phyloP scores from a whole-genome alignment of 2,329 filamentous ascomycete genomes.

The Trichophyton mentagrophytes region DNA sequence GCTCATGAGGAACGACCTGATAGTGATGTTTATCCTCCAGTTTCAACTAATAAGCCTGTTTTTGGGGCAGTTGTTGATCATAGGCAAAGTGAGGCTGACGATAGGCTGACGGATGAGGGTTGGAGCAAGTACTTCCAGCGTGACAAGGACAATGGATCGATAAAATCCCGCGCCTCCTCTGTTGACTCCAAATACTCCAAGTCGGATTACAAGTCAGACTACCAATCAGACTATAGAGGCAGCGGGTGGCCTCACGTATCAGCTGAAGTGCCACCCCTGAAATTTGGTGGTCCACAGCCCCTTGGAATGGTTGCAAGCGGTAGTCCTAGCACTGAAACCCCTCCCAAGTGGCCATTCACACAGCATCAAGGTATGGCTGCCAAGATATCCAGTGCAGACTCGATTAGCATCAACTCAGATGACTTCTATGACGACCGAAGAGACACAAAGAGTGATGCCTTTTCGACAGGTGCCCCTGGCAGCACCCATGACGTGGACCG shows the following conservation, averaged over 20 bases:
- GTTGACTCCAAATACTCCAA: slow-evolving; percentile 20
- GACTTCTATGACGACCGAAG: slow-evolving; percentile 21
- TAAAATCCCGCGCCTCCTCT: slow-evolving; percentile 19
- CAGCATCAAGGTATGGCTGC: slow-evolving; percentile 31
- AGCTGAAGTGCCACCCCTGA: slow-evolving; percentile 23
- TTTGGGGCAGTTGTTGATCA: slow-evolving; percentile 14
- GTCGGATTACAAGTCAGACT: slow-evolving; percentile 31
- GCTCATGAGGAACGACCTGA: slow-evolving; percentile 10
- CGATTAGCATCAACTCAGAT: slow-evolving; percentile 28
- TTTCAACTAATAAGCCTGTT: slow-evolving; percentile 12
- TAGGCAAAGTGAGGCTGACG: slow-evolving; percentile 12
- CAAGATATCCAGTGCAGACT: slow-evolving; percentile 33
- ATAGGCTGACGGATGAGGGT: slow-evolving; percentile 35
- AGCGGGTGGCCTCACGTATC: slow-evolving; percentile 30
- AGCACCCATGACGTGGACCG: slow-evolving; percentile 17
- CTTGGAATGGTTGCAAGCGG: slow-evolving; percentile 29
- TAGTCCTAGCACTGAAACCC: slow-evolving; percentile 32
- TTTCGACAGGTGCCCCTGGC: slow-evolving; percentile 19
- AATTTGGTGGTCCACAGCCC: slow-evolving; percentile 28
- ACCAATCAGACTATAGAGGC: slow-evolving; percentile 29
- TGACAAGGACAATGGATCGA: slow-evolving; percentile 18
- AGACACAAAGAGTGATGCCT: slow-evolving; percentile 13
- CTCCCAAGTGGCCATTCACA: slow-evolving; percentile 20
- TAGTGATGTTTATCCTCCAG: slow-evolving; percentile 14
- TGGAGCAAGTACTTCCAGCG: slow-evolving; percentile 39